Percentiles rank a stretch among this genome's conserved stretches.
Conservation (phyloP, 208 protist genomes). For the Balamuthia mandrillaris region DNA sequence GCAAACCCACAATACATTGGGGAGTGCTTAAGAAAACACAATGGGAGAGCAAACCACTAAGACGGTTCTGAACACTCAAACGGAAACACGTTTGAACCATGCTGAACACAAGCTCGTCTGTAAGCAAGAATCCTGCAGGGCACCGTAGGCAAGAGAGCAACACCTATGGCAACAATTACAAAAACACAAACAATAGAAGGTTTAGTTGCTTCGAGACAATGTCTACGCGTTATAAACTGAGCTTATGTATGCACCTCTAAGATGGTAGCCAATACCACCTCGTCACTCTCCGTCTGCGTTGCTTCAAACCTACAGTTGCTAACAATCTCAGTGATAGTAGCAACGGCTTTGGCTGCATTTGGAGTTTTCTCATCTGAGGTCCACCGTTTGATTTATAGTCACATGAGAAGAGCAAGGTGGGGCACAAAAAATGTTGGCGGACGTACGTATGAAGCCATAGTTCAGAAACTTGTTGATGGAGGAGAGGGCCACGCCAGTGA, state of each 20-base stretch:
- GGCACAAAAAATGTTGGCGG: neutral
- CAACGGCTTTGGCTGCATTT: slow-evolving; percentile 41
- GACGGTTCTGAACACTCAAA: slow-evolving; percentile 44
- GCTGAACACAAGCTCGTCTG: slow-evolving; percentile 44
- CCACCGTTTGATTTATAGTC: neutral
- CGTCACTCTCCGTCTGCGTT: slow-evolving; percentile 50
- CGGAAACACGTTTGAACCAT: slow-evolving; percentile 48
- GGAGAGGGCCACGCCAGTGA: slow-evolving; percentile 56
- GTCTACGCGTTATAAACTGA: neutral
- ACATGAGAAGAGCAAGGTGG: neutral
- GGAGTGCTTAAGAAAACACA: too few relatives aligned
- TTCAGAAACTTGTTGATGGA: slow-evolving; percentile 56
- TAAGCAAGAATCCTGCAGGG: slow-evolving; percentile 38
- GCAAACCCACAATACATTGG: too few relatives aligned
- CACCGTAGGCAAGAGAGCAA: slow-evolving; percentile 47
- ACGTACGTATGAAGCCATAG: slow-evolving; percentile 23
- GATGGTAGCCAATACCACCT: slow-evolving; percentile 55
- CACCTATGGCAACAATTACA: neutral
- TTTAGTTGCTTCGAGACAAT: neutral
- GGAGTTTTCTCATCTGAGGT: slow-evolving; percentile 25
- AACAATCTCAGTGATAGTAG: slow-evolving; percentile 38
- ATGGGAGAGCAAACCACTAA: too few relatives aligned
- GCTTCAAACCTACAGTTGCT: slow-evolving; percentile 60
- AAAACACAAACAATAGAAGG: neutral
- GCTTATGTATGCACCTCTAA: slow-evolving; percentile 30